Base-by-base conservation (phyloP, 1,284 basidiomycete species). In the Mycosarcoma maydis region DNA sequence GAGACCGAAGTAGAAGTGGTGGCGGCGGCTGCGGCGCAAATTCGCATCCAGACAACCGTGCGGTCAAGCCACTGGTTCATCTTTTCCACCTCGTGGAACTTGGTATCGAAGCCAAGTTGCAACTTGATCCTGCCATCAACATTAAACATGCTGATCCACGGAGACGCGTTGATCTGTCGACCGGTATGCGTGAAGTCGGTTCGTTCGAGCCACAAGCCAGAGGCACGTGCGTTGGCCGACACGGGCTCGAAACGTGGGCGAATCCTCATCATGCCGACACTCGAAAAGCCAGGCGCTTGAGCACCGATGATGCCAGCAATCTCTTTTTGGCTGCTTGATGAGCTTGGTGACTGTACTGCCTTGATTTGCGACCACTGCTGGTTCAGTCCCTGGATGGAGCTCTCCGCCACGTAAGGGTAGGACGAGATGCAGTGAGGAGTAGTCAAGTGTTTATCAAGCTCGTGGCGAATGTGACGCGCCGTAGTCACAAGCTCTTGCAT, bases 131-230 rank as follows among this genome's bases (percentile, higher is more conserved):
- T 40, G n/a, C 64, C 67, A 23, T 66, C 62, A 22, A 66, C 22
- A 3, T 46, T 45, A 16, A 66, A 19, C 61, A 70, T 59, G 27
- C 55, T 53, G 26, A 70, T 56, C 67, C 67, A 70, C 7, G 67
- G 67, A 19, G 67, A 70, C 17, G 62, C 52, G 43, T 60, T 60
- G 17, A 70, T 48, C 40, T 70, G 67, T 16, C 67, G 33, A 13
- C 67, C 67, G 19, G 27, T 37, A 30, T 70, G 67, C 3, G n/a
- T 26, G 3, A 29, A 13, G 24, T 58, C 60, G 10, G 10, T 26
- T 7, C 61, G 38, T 19, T 59, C 47, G 4, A 70, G 27, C 55
- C 52, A 66, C 32, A 59, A 6, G 7, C 59, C 59, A 4, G 46
- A 32, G 7, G 29, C 38, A 4, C 47, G 39, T 13, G 50, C 44